phyloP scores from a whole-genome alignment of 179 eudicot species.

The Corrigiola litoralis region DNA sequence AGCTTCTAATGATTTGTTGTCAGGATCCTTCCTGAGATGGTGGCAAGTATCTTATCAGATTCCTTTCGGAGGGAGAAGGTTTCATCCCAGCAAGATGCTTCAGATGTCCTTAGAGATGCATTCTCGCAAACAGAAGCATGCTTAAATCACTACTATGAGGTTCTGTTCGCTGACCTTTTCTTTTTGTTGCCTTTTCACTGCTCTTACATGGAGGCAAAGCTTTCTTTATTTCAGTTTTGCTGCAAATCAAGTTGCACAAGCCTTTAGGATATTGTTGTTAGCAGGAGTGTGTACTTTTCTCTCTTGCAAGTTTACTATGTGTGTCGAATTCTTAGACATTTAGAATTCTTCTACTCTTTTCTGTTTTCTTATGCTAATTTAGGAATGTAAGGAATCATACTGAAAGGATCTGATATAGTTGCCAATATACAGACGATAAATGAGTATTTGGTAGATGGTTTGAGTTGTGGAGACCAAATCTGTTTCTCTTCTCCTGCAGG shows the following conservation, averaged over 20 bases:
- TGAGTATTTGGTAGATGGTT: no score
- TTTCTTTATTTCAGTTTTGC: neutral
- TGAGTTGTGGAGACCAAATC: no score
- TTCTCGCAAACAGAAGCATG: slow-evolving; percentile 69
- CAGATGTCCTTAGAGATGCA: slow-evolving; percentile 91
- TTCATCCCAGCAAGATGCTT: slow-evolving; percentile 68
- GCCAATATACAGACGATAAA: no score
- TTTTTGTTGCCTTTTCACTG: no score
- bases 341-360: no score
- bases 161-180: slow-evolving; percentile 22
- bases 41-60: slow-evolving; percentile 70
- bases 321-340: no score
- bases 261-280: neutral
- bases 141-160: slow-evolving; percentile 86
- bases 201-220: neutral
- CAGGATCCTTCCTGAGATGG: slow-evolving; percentile 81
- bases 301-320: neutral
- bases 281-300: neutral
- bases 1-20: slow-evolving; percentile 4
- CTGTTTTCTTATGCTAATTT: no score
- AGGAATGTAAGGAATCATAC: no score
- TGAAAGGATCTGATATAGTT: no score
- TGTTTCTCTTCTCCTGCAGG: no score
- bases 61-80: slow-evolving; percentile 58
- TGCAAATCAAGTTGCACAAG: neutral